Conservation (phyloP, 1,284 basidiomycete species). For the Coniferiporia sulphurascens region DNA sequence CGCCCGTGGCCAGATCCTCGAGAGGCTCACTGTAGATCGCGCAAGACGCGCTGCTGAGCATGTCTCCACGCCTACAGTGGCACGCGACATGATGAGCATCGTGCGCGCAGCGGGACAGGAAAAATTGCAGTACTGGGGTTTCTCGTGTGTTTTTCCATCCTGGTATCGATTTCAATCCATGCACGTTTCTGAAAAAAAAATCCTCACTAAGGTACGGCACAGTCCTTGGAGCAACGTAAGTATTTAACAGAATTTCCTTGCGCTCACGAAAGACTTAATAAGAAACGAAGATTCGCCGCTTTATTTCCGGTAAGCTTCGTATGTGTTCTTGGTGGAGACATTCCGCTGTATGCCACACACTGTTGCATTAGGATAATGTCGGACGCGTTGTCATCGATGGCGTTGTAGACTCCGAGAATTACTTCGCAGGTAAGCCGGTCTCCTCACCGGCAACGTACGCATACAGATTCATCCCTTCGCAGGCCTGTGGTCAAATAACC, state of each 20-base stretch:
- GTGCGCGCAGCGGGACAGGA: conserved; percentile 24
- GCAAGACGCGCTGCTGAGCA: conserved; percentile 5
- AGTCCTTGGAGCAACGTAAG: conserved; percentile 23
- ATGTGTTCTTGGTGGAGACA: not conserved
- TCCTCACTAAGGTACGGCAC: conserved; percentile 23
- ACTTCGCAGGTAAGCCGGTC: conserved; percentile 3
- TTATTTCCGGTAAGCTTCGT: conserved; percentile 24
- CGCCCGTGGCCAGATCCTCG: not conserved
- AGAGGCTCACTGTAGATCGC: not conserved
- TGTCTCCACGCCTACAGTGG: conserved; percentile 21
- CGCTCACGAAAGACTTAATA: not conserved
- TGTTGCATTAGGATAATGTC: conserved; percentile 18
- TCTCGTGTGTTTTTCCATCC: conserved; percentile 20
- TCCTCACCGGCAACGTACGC: not conserved
- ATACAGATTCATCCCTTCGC: not conserved
- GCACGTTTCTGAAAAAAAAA: not conserved
- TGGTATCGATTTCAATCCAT: not conserved
- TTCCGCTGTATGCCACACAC: not conserved
- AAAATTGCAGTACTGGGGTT: conserved; percentile 28
- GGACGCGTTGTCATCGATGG: conserved; percentile 22
- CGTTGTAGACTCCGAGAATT: conserved; percentile 13
- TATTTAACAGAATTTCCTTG: not conserved
- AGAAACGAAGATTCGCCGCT: conserved; percentile 19
- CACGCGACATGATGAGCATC: conserved; percentile 28
- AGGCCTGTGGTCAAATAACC: conserved; percentile 20